Evolutionary conservation across 176 grass and related monocot genomes (phyloP).

Genomic region (Carex parvula): DNA sequence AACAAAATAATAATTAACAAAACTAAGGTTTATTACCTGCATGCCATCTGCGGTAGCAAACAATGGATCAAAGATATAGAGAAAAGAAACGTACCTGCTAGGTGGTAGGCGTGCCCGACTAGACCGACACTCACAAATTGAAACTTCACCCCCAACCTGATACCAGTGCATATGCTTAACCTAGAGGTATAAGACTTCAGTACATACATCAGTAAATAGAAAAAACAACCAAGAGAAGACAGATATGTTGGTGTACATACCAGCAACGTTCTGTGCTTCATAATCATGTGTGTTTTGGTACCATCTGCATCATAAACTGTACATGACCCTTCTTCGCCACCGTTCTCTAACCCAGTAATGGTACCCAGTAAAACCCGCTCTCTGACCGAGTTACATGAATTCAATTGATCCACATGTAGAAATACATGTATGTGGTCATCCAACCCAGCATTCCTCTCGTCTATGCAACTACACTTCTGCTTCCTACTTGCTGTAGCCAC

Average conservation of each 20-base stretch:
- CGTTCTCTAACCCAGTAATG: constrained; percentile 66
- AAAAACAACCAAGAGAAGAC: constrained; percentile 10
- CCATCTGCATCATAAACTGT: constrained; percentile 52
- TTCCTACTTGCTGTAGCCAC: constrained; percentile 71
- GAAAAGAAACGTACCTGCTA: constrained; percentile 54
- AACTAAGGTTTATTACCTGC: not conserved
- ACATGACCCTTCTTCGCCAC: constrained; percentile 84
- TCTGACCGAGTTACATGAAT: constrained; percentile 33
- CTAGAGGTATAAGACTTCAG: constrained; percentile 29
- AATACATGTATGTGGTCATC: constrained; percentile 96
- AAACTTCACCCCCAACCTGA: constrained; percentile 70
- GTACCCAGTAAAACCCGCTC: constrained; percentile 48
- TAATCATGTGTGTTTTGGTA: constrained; percentile 70
- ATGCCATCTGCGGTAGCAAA: not conserved
- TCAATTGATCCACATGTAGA: constrained; percentile 42
- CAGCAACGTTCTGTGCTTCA: constrained; percentile 86
- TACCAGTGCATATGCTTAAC: constrained; percentile 99
- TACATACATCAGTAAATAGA: not conserved
- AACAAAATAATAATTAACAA: not conserved
- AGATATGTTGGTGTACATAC: constrained; percentile 32
- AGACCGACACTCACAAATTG: constrained; percentile 84
- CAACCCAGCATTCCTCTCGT: constrained; percentile 2
- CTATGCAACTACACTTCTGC: constrained; percentile 58
- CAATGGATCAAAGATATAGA: constrained; percentile 16
- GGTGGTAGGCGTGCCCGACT: constrained; percentile 78